Conservation (phyloP, 148 eudicot species). For the Vaccinium macrocarpon region DNA sequence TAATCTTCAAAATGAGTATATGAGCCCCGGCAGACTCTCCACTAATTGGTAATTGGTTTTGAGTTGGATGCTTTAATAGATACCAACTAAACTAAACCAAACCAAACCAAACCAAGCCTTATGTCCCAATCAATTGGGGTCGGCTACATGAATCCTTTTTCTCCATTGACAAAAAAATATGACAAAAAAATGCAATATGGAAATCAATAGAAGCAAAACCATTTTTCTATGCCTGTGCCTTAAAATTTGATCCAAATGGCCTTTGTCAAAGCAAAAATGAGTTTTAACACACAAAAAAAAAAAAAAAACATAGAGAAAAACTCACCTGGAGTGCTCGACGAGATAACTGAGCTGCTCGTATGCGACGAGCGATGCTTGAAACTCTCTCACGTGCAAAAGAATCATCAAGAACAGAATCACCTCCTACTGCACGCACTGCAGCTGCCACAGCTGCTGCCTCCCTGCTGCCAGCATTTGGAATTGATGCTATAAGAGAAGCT, state of each 20-base stretch:
- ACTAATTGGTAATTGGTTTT: too few relatives aligned
- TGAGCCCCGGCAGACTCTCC: too few relatives aligned
- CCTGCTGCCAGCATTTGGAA: conserved; percentile 96
- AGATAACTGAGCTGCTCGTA: conserved; percentile 84
- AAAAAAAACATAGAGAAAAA: conserved; percentile 3
- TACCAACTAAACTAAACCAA: neutral
- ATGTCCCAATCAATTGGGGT: too few relatives aligned
- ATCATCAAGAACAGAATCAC: conserved; percentile 96
- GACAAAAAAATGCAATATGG: neutral
- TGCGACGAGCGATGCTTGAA: conserved; percentile 80
- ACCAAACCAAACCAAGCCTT: too few relatives aligned
- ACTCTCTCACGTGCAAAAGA: conserved; percentile 97
- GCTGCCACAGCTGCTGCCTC: conserved; percentile 99
- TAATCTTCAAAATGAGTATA: too few relatives aligned
- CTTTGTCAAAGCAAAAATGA: neutral
- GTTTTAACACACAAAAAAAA: neutral
- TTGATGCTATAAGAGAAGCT: conserved; percentile 93
- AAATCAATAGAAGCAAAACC: neutral
- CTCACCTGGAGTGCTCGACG: conserved; percentile 86
- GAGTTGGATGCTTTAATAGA: too few relatives aligned
- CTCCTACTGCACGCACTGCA: conserved; percentile 98
- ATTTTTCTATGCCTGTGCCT: neutral
- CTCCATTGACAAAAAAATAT: too few relatives aligned
- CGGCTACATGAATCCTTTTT: too few relatives aligned
- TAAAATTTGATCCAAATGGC: neutral